Evolutionary conservation across 2,329 filamentous ascomycete species (phyloP).

Genomic region (Alternaria angustiovoidea): DNA sequence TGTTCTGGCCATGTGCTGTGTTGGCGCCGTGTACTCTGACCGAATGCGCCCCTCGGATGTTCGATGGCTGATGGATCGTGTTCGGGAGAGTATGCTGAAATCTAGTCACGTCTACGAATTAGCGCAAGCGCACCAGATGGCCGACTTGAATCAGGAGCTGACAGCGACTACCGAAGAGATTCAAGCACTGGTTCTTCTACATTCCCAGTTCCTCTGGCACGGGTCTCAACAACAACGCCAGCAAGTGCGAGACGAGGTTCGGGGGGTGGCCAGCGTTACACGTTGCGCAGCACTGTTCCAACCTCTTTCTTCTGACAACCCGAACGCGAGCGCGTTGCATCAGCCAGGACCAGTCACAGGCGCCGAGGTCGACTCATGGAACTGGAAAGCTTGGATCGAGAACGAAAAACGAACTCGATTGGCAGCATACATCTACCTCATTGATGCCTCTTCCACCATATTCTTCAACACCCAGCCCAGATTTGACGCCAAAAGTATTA

Average conservation of each 20-base stretch:
- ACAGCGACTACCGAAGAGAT: conserved; percentile 67
- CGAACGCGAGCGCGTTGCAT: conserved; percentile 67
- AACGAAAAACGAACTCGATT: conserved; percentile 74
- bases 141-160: conserved; percentile 50
- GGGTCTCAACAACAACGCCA: conserved; percentile 72
- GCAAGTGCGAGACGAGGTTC: conserved; percentile 67
- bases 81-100: conserved; percentile 66
- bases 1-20: conserved; percentile 73
- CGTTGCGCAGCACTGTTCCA: conserved; percentile 66
- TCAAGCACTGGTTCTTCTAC: conserved; percentile 70
- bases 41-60: conserved; percentile 67
- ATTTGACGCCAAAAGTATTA: conserved; percentile 70
- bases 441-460: conserved; percentile 71
- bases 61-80: conserved; percentile 72
- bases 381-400: conserved; percentile 73
- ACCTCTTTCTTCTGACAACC: conserved; percentile 58
- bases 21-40: conserved; percentile 78
- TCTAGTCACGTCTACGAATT: conserved; percentile 62
- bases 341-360: conserved; percentile 56
- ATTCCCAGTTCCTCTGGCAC: conserved; percentile 73
- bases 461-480: conserved; percentile 74
- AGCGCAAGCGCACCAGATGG: conserved; percentile 45
- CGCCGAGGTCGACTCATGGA: conserved; percentile 63
- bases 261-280: conserved; percentile 64
- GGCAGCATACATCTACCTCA: conserved; percentile 70